These are phyloP conservation scores for Leccinellum luteum DNA, from an alignment of 768 basidiomycete species.

Conservation along the genomic window DNA sequence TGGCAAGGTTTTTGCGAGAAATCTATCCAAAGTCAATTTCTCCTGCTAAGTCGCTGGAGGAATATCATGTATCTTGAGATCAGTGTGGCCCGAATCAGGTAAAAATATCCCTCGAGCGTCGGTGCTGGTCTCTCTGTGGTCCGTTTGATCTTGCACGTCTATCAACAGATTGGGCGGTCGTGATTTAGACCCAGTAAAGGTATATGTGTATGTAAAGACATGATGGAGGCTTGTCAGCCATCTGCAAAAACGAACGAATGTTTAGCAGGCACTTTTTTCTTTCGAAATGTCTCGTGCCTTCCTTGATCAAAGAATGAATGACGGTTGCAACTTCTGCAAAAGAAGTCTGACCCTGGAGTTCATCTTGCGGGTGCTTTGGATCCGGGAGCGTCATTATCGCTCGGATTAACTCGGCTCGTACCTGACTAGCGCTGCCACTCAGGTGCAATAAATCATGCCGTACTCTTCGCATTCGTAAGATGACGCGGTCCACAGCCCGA, in stretches of 20 bases:
- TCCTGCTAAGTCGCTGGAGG: not conserved
- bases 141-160: constrained; percentile 12
- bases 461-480: not conserved
- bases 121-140: not conserved
- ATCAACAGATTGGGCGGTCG: constrained; percentile 15
- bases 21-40: not conserved
- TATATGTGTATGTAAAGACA: not conserved
- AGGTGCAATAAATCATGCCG: not conserved
- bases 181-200: constrained; percentile 4
- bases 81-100: not conserved
- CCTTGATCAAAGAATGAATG: not conserved
- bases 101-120: not conserved
- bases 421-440: not conserved
- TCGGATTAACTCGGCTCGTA: constrained; percentile 11
- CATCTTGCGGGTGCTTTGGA: constrained; percentile 9
- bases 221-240: not conserved
- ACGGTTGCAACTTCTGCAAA: not conserved
- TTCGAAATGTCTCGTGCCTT: constrained; percentile 4
- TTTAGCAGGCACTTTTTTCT: not conserved
- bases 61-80: not conserved
- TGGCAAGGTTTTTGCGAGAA: not conserved
- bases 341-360: constrained; percentile 8
- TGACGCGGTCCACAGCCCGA: not conserved
- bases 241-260: not conserved
- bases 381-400: constrained; percentile 13